These are phyloP conservation scores for Zostera marina DNA, from an alignment of 116 monocot genomes.

Conservation along the genomic window DNA sequence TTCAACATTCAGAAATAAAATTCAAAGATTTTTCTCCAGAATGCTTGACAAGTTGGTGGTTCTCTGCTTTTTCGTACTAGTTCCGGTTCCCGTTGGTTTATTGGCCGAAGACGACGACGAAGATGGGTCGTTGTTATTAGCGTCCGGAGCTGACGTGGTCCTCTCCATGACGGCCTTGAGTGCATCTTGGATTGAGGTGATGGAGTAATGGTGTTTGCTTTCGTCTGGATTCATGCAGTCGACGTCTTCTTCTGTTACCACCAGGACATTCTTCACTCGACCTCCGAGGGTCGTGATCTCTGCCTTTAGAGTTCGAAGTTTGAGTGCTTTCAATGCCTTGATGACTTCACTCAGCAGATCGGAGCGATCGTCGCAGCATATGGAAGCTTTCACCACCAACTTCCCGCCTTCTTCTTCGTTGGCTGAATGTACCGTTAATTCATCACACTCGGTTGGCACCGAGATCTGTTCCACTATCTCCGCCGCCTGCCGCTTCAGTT, in stretches of 20 bases:
- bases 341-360: conserved; percentile 34
- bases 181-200: conserved; percentile 19
- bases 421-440: conserved; percentile 31
- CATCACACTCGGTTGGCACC: conserved; percentile 42
- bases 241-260: conserved; percentile 17
- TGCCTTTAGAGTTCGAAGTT: conserved; percentile 24
- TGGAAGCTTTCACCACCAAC: conserved; percentile 29
- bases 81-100: background rate
- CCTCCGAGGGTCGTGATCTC: conserved; percentile 38
- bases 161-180: conserved; percentile 31
- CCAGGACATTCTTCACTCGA: conserved; percentile 23
- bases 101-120: background rate
- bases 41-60: conserved; percentile 16
- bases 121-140: background rate
- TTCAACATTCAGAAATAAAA: too few species aligned
- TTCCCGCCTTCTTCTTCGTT: conserved; percentile 33
- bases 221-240: background rate
- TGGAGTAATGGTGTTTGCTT: conserved; percentile 1
- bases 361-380: conserved; percentile 33
- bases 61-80: conserved; percentile 21
- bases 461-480: conserved; percentile 44
- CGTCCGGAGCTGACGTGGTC: conserved; percentile 1
- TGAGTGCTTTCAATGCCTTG: conserved; percentile 21
- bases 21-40: conserved; percentile 10
- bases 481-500: conserved; percentile 50